Evolutionary conservation across 441 rosid genomes (phyloP).

Genomic region (Corymbia calophylla): DNA sequence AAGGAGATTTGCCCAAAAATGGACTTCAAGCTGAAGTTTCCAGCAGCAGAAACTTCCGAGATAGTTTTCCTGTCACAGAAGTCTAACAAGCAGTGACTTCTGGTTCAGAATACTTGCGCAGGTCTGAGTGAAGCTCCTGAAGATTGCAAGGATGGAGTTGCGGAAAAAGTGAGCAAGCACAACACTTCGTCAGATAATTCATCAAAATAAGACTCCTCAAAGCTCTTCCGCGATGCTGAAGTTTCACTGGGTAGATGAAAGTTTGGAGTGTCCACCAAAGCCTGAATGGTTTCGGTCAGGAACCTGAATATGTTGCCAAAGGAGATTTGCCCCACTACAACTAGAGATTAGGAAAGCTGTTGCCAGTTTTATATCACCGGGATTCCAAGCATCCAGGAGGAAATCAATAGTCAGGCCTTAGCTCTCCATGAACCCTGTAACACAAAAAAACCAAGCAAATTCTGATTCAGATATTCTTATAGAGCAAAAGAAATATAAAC

Average conservation of each 20-base stretch:
- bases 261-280: constrained; percentile 1
- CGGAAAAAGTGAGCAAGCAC: background rate
- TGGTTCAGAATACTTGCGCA: constrained; percentile 1
- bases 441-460: background rate
- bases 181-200: constrained; percentile 2
- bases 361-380: background rate
- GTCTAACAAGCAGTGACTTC: constrained; percentile 15
- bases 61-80: constrained; percentile 21
- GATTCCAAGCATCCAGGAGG: background rate
- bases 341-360: constrained; percentile 5
- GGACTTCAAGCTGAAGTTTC: constrained; percentile 26
- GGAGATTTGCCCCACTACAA: constrained; percentile 36
- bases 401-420: background rate
- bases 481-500: background rate
- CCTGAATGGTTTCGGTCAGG: background rate
- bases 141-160: constrained; percentile 11
- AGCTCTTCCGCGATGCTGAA: constrained; percentile 17
- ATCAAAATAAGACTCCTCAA: background rate
- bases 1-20: constrained; percentile 79
- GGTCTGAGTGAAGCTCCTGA: constrained; percentile 18
- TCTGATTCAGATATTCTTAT: background rate
- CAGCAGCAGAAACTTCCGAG: constrained; percentile 19
- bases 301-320: constrained; percentile 2
- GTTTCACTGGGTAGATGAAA: background rate
- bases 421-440: background rate